phyloP scores from a whole-genome alignment of 2,329 filamentous ascomycete species.

The Trichoderma simmonsii region DNA sequence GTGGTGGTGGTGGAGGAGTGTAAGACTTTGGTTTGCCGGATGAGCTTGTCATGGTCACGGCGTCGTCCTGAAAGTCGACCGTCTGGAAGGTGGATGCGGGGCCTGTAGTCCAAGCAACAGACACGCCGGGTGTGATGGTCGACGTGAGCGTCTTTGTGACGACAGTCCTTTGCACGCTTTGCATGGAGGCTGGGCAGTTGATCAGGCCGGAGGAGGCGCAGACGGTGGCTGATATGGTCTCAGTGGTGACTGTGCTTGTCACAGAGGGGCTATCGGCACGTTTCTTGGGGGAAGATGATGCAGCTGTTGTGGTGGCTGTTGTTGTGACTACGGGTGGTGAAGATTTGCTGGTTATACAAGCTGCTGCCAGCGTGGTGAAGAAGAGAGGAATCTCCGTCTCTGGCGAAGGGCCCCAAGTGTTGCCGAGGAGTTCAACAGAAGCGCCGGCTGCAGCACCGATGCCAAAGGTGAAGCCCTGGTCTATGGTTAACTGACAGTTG shows the following conservation, averaged over 20 bases:
- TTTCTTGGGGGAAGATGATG: constrained; percentile 19
- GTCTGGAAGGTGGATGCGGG: constrained; percentile 31
- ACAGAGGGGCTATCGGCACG: constrained; percentile 33
- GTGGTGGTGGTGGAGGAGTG: constrained; percentile 31
- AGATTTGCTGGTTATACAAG: constrained; percentile 34
- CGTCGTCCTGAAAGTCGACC: constrained; percentile 43
- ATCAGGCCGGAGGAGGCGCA: constrained; percentile 42
- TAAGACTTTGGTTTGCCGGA: constrained; percentile 46
- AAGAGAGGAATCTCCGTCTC: constrained; percentile 48
- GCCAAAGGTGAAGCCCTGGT: constrained; percentile 50
- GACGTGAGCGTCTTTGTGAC: constrained; percentile 41
- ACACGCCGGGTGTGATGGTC: constrained; percentile 36
- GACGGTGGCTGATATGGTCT: constrained; percentile 42
- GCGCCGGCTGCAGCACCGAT: constrained; percentile 55
- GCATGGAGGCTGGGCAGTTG: constrained; percentile 51
- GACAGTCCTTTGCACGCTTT: constrained; percentile 40
- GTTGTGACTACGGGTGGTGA: constrained; percentile 21
- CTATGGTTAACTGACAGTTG: constrained; percentile 43
- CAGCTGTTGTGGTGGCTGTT: constrained; percentile 14
- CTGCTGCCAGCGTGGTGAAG: constrained; percentile 47
- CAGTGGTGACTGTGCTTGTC: constrained; percentile 39
- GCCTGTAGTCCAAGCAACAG: constrained; percentile 25
- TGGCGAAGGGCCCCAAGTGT: constrained; percentile 50
- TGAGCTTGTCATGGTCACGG: constrained; percentile 20
- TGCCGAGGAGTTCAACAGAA: constrained; percentile 40